Evolutionary conservation across 257 asterid species (phyloP).

Genomic region (Buddleja alternifolia): DNA sequence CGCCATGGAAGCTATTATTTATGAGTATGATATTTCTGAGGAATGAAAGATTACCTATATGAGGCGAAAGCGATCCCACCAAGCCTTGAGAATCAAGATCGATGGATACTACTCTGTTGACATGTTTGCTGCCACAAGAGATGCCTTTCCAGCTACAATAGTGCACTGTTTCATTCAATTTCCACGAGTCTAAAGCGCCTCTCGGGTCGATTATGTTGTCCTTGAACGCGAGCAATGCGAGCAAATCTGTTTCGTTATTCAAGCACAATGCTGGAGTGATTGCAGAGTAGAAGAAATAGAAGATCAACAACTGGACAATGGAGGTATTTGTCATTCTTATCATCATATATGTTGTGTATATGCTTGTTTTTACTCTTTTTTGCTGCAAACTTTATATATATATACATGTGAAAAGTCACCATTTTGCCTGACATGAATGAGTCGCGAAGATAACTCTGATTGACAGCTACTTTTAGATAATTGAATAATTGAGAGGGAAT

Average conservation of each 20-base stretch:
- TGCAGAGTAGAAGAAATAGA: neutral
- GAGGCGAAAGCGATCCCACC: constrained; percentile 38
- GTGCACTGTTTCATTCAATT: constrained; percentile 9
- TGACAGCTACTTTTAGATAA: too few relatives aligned
- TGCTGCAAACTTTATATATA: too few relatives aligned
- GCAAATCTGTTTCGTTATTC: constrained; percentile 14
- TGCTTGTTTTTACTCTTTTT: too few relatives aligned
- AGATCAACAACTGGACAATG: neutral
- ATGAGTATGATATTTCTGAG: constrained; percentile 28
- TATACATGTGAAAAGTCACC: too few relatives aligned
- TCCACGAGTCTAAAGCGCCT: constrained; percentile 31
- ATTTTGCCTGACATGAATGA: too few relatives aligned
- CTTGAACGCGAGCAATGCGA: constrained; percentile 21
- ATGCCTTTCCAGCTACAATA: constrained; percentile 38
- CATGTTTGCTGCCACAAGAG: constrained; percentile 32
- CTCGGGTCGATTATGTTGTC: constrained; percentile 11
- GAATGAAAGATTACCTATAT: constrained; percentile 42
- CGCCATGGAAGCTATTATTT: constrained; percentile 32
- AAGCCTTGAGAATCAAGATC: constrained; percentile 30
- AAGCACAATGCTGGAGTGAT: neutral
- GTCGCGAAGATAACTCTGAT: too few relatives aligned
- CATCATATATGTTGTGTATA: too few relatives aligned
- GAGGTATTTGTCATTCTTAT: neutral
- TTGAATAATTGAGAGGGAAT: too few relatives aligned
- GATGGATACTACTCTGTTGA: constrained; percentile 25